A percentile compares a stretch with the other conserved stretches of the same genome.
These are phyloP conservation scores for Mortierella sp. DNA, from an alignment of 371 early-diverging fungal genomes.

Conservation along the genomic window DNA sequence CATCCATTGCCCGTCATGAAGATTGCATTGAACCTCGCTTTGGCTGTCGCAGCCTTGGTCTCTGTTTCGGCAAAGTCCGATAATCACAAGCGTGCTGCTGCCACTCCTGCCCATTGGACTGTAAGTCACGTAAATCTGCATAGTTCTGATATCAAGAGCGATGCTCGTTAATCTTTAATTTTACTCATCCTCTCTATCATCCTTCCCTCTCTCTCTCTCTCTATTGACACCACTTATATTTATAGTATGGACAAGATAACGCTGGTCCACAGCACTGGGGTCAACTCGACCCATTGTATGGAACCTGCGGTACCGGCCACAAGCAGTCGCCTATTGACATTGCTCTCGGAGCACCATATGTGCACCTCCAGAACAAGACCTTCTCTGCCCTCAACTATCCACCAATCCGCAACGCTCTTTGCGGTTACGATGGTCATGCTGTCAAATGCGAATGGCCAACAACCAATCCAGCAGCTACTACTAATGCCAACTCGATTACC, in stretches of 20 bases:
- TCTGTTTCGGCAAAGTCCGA: background rate
- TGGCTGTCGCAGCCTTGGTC: slow-evolving; percentile 2
- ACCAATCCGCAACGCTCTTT: slow-evolving; percentile 18
- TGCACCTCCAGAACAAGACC: slow-evolving; percentile 5
- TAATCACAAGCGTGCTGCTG: no score
- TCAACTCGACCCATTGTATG: slow-evolving; percentile 26
- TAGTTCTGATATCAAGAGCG: no score
- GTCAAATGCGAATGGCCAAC: slow-evolving; percentile 43
- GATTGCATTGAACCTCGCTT: slow-evolving; percentile 10
- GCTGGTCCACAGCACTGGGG: slow-evolving; percentile 40
- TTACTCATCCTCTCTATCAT: no score
- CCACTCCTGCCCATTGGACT: background rate
- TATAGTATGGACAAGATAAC: slow-evolving; percentile 29
- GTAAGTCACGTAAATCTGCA: no score
- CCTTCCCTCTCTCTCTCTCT: background rate
- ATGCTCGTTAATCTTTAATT: no score
- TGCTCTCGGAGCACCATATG: slow-evolving; percentile 15
- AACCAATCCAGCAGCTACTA: background rate
- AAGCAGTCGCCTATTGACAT: slow-evolving; percentile 60
- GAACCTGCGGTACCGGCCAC: slow-evolving; percentile 43
- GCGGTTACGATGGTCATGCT: slow-evolving; percentile 39
- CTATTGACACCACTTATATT: background rate
- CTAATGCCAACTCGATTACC: slow-evolving; percentile 16
- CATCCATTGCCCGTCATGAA: background rate
- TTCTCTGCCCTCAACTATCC: slow-evolving; percentile 8